Evolutionary conservation across 805 yeast species (phyloP).

Genomic region (Komagataella ulmi): DNA sequence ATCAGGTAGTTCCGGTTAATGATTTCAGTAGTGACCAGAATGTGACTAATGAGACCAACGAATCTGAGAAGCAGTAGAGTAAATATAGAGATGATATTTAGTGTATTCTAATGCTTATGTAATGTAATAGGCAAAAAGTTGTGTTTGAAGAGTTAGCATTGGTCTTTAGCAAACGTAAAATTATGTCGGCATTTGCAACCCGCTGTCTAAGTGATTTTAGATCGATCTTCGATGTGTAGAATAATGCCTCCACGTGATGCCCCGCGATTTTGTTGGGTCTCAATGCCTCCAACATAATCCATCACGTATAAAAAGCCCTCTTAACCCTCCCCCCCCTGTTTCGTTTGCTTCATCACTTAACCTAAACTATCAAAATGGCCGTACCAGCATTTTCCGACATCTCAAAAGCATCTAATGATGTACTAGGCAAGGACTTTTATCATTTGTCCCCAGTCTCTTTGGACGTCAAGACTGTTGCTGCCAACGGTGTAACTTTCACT

Average conservation of each 20-base stretch:
- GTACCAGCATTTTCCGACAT: slow-evolving; percentile 91
- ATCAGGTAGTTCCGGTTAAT: neutral
- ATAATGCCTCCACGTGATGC: neutral
- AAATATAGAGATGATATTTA: neutral
- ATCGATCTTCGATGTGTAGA: too few species aligned
- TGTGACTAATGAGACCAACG: neutral
- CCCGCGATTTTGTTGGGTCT: neutral
- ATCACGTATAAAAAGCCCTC: neutral
- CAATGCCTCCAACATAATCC: neutral
- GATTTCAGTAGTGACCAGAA: neutral
- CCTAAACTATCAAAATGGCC: slow-evolving; percentile 31
- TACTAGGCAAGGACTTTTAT: slow-evolving; percentile 85
- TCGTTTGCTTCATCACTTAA: neutral
- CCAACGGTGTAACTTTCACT: slow-evolving; percentile 91
- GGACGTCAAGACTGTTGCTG: slow-evolving; percentile 86
- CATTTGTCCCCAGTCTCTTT: slow-evolving; percentile 80
- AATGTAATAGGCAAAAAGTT: neutral
- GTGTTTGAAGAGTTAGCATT: neutral
- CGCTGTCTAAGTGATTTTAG: too few species aligned
- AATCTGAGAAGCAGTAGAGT: neutral
- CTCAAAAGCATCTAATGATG: slow-evolving; percentile 83
- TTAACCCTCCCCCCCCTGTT: neutral
- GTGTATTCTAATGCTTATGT: neutral
- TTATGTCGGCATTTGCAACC: too few species aligned
- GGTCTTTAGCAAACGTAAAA: too few species aligned